Base-by-base conservation (phyloP, 352 stramenopile genomes). In the Pythium diclinum region DNA sequence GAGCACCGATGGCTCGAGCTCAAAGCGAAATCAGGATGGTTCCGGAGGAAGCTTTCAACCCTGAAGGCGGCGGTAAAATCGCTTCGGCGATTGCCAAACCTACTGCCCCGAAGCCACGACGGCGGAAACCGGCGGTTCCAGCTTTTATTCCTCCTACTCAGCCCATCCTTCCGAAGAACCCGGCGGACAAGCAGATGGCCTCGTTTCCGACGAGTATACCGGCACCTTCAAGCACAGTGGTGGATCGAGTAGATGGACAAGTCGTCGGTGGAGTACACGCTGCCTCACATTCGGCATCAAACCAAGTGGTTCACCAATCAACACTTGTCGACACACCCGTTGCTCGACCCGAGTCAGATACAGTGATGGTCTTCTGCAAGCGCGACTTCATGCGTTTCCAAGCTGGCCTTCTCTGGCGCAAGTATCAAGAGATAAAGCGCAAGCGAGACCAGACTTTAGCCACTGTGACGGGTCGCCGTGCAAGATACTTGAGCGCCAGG, bases 301-400 rank as follows among this genome's bases (percentile, higher is more conserved):
- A 33, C 46, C 30, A 11, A 48, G 30, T 44, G 10, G 19, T 13
- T 32, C 42, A 53, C 19, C 21, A 36, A 17, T n/a, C 57, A n/a
- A 28, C 47, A 25, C 38, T 67, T 8, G 7, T 40, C 53, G 38
- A 44, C 51, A 25, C 42, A 53, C 13, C 13, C 21, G 6, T 25
- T 59, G 3, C 58, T 36, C 61, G 60, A 49, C 40, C 63, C 59
- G 65, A 59, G 23, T 79, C 81, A 64, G 75, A 78, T 48, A 91
- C 83, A 9, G 72, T 92, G n/a, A 78, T 90, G 59, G 83, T 92
- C 57, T 92, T 92, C 56, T 92, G 83, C 69, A 90, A 87, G 63
- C 79, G 83, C 9, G 83, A 92, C 48, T 92, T 92, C 34, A 75
- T 92, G 71, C 79, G 83, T 11, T 92, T 85, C 46, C 83, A 92